phyloP scores from a whole-genome alignment of 1,139 yeast species.

The Kodamaea suecica region DNA sequence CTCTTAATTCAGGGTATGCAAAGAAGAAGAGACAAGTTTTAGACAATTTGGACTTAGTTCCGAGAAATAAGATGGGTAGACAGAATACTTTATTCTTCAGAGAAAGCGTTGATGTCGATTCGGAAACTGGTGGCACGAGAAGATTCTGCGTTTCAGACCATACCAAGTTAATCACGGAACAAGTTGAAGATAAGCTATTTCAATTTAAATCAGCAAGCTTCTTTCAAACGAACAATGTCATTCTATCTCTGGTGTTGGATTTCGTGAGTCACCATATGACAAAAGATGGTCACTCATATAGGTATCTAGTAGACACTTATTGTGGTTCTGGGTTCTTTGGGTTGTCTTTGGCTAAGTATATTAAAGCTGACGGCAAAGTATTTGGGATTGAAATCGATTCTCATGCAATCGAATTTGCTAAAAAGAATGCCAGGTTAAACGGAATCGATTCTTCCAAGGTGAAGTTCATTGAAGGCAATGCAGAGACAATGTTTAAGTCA shows the following conservation, averaged over 20 bases:
- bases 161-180: conserved; percentile 28
- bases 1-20: conserved; percentile 23
- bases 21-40: conserved; percentile 13
- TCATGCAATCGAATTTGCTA: conserved; percentile 34
- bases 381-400: conserved; percentile 44
- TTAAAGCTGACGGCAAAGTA: conserved; percentile 33
- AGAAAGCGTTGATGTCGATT: conserved; percentile 33
- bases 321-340: conserved; percentile 51
- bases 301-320: conserved; percentile 41
- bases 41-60: conserved; percentile 6
- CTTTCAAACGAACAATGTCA: conserved; percentile 35
- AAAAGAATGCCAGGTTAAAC: conserved; percentile 39
- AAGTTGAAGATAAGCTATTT: conserved; percentile 29
- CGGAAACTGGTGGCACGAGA: conserved; percentile 30
- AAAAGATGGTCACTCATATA: conserved; percentile 8
- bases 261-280: conserved; percentile 28
- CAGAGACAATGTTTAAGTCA: conserved; percentile 33
- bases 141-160: conserved; percentile 26
- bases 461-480: conserved; percentile 37
- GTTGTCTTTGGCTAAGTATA: conserved; percentile 27
- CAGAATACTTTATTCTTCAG: conserved; percentile 26
- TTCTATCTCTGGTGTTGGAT: conserved; percentile 35
- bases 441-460: conserved; percentile 28
- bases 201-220: conserved; percentile 35
- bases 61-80: conserved; percentile 9